A percentile compares a stretch with the other conserved stretches of the same genome.
Conservation (phyloP, 1,139 yeast species). For the Yamadazyma kanchanaburiensis region DNA sequence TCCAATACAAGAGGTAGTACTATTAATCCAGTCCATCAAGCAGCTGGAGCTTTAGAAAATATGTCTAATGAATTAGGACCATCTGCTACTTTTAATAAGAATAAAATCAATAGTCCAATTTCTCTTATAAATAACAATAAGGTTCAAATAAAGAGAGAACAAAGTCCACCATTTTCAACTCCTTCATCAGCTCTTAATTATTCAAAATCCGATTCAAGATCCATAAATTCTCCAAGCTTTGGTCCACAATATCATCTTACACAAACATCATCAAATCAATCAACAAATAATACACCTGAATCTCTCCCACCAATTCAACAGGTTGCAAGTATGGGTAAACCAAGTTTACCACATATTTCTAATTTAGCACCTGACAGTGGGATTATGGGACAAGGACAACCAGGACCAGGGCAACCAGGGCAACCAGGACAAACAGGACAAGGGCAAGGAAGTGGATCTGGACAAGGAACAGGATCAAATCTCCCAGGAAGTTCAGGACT, state of each 20-base stretch:
- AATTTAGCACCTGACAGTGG: conserved; percentile 9
- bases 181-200: conserved; percentile 35
- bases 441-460: background rate
- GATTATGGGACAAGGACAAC: background rate
- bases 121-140: conserved; percentile 27
- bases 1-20: conserved; percentile 31
- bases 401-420: background rate
- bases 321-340: conserved; percentile 16
- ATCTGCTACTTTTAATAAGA: conserved; percentile 36
- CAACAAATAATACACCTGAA: conserved; percentile 8
- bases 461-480: background rate
- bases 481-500: background rate
- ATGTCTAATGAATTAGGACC: conserved; percentile 49
- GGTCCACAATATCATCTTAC: conserved; percentile 42
- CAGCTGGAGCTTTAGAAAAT: conserved; percentile 64
- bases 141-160: conserved; percentile 14
- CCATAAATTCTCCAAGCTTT: conserved; percentile 38
- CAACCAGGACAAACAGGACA: conserved; percentile 1
- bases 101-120: conserved; percentile 12
- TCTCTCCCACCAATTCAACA: conserved; percentile 39
- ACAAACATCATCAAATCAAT: conserved; percentile 2
- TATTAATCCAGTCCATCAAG: conserved; percentile 23
- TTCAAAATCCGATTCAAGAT: conserved; percentile 12
- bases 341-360: conserved; percentile 27
- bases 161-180: conserved; percentile 24